Evolutionary conservation across 208 protist species (phyloP).

Genomic region (Wallacemonas collosoma): DNA sequence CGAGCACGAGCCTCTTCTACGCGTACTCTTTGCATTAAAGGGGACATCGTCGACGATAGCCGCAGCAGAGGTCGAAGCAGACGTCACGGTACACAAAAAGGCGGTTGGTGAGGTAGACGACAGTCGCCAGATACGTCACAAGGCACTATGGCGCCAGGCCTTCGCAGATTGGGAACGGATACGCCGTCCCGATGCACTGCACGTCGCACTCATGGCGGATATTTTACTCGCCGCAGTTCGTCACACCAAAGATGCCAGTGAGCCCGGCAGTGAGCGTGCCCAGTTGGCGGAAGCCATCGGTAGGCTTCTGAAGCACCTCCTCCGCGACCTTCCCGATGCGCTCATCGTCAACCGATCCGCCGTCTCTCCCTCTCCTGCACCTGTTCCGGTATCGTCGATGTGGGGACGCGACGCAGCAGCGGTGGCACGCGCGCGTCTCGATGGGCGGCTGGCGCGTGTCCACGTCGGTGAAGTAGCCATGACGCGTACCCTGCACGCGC

Average conservation of each 20-base stretch:
- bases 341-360: neutral
- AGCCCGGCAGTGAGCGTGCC: neutral
- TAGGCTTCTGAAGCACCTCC: neutral
- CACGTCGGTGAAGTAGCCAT: conserved; percentile 1
- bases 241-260: neutral
- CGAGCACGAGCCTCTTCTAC: conserved; percentile 14
- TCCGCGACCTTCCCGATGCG: neutral
- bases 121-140: neutral
- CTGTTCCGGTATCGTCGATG: neutral
- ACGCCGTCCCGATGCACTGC: conserved; percentile 41
- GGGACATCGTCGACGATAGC: neutral
- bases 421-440: neutral
- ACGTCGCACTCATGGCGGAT: conserved; percentile 42
- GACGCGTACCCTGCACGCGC: neutral
- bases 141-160: conserved; percentile 19
- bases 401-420: neutral
- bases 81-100: too few relatives aligned
- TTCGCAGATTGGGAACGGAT: conserved; percentile 27
- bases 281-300: neutral
- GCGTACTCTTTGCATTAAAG: neutral
- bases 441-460: neutral
- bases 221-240: conserved; percentile 18
- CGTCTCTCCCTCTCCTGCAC: neutral
- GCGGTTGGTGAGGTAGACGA: too few relatives aligned
- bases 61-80: neutral